Evolutionary conservation across 2,329 filamentous ascomycete genomes (phyloP).

Genomic region (Capronia coronata): DNA sequence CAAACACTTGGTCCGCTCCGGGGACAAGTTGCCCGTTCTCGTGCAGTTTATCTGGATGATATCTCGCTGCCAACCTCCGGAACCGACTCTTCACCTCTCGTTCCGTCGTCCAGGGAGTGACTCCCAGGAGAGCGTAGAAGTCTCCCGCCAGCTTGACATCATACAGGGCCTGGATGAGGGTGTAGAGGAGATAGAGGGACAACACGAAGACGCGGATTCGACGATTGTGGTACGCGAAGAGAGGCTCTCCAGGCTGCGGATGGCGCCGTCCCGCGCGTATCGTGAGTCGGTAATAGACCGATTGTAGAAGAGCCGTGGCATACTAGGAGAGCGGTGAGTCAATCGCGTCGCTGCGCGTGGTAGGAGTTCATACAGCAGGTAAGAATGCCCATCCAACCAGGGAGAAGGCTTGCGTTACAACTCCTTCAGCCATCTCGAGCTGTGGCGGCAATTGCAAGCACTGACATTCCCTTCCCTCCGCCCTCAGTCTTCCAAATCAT

Average conservation of each 20-base stretch:
- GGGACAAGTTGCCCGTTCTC: slow-evolving; percentile 29
- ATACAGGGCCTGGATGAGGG: slow-evolving; percentile 85
- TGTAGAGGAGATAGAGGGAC: slow-evolving; percentile 77
- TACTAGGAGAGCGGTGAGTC: slow-evolving; percentile 47
- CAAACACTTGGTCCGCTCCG: slow-evolving; percentile 52
- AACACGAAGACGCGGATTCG: slow-evolving; percentile 80
- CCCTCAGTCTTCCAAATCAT: too few species aligned
- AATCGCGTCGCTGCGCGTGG: neutral
- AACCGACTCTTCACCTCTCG: slow-evolving; percentile 77
- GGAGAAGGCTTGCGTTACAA: slow-evolving; percentile 46
- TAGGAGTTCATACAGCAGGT: slow-evolving; percentile 46
- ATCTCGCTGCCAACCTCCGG: slow-evolving; percentile 61
- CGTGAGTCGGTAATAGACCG: slow-evolving; percentile 76
- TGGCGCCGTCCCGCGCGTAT: slow-evolving; percentile 84
- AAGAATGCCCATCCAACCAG: slow-evolving; percentile 57
- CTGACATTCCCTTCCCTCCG: neutral
- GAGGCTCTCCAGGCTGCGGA: slow-evolving; percentile 60
- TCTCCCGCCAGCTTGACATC: slow-evolving; percentile 64
- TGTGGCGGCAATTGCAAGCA: neutral
- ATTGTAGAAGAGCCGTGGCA: slow-evolving; percentile 69
- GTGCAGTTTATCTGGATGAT: slow-evolving; percentile 77
- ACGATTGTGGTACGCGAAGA: slow-evolving; percentile 66
- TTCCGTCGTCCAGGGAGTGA: slow-evolving; percentile 61
- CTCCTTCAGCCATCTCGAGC: slow-evolving; percentile 29
- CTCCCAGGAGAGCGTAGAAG: slow-evolving; percentile 72